phyloP scores from a whole-genome alignment of 257 asterid species.

The Solanum ossicruentum region DNA sequence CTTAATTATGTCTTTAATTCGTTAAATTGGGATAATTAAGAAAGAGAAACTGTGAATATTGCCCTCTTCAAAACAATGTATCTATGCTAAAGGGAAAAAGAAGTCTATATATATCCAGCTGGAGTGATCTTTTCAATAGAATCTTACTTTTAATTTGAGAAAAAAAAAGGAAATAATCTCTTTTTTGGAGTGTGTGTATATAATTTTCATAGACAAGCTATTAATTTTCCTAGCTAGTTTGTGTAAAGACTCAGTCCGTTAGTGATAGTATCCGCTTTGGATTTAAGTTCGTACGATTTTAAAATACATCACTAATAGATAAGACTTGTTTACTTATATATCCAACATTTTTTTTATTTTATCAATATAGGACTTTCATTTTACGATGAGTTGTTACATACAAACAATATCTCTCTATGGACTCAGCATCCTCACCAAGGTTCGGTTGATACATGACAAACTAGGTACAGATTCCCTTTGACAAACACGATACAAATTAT shows the following conservation, averaged over 20 bases:
- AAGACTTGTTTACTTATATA: too few relatives aligned
- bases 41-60: not conserved
- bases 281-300: too few relatives aligned
- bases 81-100: not conserved
- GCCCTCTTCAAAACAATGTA: not conserved
- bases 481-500: not conserved
- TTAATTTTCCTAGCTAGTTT: not conserved
- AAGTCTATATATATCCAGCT: not conserved
- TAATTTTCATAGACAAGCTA: not conserved
- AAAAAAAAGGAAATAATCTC: not conserved
- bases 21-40: not conserved
- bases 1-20: not conserved
- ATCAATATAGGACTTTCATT: rapidly evolving
- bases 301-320: too few relatives aligned
- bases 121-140: not conserved
- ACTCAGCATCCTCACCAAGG: too few relatives aligned
- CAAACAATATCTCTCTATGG: too few relatives aligned
- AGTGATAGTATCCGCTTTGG: too few relatives aligned
- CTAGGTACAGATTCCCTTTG: not conserved
- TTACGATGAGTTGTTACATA: too few relatives aligned
- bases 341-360: too few relatives aligned
- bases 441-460: too few relatives aligned
- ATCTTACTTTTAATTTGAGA: not conserved
- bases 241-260: too few relatives aligned
- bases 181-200: not conserved